Base-by-base conservation (phyloP, 345 rosid genomes). In the Eucalyptus sideroxylon region DNA sequence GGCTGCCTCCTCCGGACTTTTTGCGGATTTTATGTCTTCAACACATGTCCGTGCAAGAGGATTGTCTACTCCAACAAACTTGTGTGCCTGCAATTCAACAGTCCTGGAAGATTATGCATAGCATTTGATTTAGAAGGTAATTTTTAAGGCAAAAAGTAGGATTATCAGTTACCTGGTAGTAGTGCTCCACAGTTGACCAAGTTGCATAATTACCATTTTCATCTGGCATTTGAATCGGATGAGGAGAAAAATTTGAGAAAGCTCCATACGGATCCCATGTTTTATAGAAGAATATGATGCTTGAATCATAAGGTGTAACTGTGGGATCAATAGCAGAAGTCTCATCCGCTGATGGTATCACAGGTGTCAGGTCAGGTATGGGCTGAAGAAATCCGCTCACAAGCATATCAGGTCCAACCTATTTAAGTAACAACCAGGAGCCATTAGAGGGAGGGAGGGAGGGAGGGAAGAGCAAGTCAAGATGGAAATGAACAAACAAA, bases 381-480 rank as follows among this genome's bases (percentile, higher is more conserved):
- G 99, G 99, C 91, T 96, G 98, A 90, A 98, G 97, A 93, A 94
- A 98, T 90, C 99, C 99, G 37, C 96, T 96, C 86, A 98, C 89
- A 89, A 98, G 99, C 95, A 98, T 95, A 91, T 98, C 99, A 1
- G 97, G 98, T 91, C 99, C 99, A 91, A 97, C 95, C 99, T 97
- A 91, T 82, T 56, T 16, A 69, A 90, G 50, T 31, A 83, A 59
- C 45, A 45, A 51, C 17, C 24, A 30, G 51, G 77, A 26, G 42
- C 42, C 49, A 77, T 45, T 86, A 27, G 56, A 24, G 16, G 47
- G 49, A 83, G 86, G 47, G 86, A 42, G 87, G 31, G 53, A 50
- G 60, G 31, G 13, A 50, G 65, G 59, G 47, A 56, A 27, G 21
- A 30, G 72, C 60, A 21, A 86, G 47, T 27, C 83, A 77, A 77